phyloP scores from a whole-genome alignment of 805 yeast species.

The Lachancea sp. region DNA sequence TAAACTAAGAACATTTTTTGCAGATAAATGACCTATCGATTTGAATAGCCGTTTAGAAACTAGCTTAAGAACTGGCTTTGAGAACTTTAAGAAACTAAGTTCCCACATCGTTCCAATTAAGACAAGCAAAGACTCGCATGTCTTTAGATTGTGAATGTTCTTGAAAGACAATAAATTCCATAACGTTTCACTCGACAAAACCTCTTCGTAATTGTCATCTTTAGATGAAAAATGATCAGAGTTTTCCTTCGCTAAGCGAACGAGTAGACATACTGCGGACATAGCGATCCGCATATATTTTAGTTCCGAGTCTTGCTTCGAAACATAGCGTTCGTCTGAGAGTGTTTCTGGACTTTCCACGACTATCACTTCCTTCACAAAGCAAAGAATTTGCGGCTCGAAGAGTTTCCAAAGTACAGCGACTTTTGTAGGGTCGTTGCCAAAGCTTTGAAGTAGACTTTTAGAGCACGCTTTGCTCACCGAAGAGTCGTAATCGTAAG shows the following conservation, averaged over 20 bases:
- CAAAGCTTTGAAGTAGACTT: constrained; percentile 49
- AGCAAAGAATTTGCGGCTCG: constrained; percentile 47
- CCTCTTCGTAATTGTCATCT: constrained; percentile 21
- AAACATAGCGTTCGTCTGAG: constrained; percentile 67
- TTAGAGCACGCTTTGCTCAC: constrained; percentile 47
- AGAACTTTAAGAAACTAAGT: constrained; percentile 13
- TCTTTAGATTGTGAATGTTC: constrained; percentile 35
- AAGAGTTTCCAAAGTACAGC: constrained; percentile 57
- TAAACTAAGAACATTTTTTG: constrained; percentile 38
- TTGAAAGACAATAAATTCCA: constrained; percentile 39
- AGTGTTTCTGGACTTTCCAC: constrained; percentile 56
- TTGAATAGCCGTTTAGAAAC: constrained; percentile 31
- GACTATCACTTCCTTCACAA: constrained; percentile 45
- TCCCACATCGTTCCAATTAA: constrained; percentile 33
- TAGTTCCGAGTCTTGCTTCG: constrained; percentile 56
- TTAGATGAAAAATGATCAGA: constrained; percentile 10
- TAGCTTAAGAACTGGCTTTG: constrained; percentile 31
- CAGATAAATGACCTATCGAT: constrained; percentile 27
- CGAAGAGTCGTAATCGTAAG: constrained; percentile 59
- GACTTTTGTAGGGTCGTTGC: constrained; percentile 46
- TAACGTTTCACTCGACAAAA: constrained; percentile 39
- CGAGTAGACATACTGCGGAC: constrained; percentile 45
- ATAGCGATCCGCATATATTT: constrained; percentile 56
- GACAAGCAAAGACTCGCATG: constrained; percentile 39
- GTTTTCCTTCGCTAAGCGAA: constrained; percentile 22